Conservation (phyloP, 192 early-diverging fungal genomes). For the Umbelopsis ramanniana region DNA sequence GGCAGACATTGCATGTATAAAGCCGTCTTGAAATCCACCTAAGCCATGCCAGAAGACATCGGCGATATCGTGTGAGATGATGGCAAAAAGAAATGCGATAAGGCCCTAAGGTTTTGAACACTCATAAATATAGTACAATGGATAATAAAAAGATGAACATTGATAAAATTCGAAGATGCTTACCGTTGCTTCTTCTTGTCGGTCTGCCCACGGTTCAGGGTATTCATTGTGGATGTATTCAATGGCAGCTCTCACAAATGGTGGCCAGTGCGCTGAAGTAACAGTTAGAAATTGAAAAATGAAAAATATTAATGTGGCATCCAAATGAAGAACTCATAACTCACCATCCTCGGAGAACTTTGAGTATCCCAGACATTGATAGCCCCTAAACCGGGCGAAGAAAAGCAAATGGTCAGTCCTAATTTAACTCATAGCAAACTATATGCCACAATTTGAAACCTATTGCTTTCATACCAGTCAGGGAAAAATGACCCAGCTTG, state of each 20-base stretch:
- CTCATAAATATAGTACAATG: neutral
- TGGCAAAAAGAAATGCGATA: conserved; percentile 68
- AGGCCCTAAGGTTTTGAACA: conserved; percentile 42
- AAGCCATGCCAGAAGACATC: conserved; percentile 74
- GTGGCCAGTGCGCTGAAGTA: conserved; percentile 68
- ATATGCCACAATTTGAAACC: neutral
- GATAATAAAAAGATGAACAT: neutral
- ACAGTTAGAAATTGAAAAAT: conserved; percentile 6
- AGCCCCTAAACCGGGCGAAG: conserved; percentile 49
- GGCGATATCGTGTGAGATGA: conserved; percentile 69
- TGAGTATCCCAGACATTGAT: conserved; percentile 49
- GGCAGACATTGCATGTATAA: conserved; percentile 58
- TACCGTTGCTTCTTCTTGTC: conserved; percentile 42
- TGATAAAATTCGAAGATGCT: neutral
- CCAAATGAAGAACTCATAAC: neutral
- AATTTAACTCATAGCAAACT: neutral
- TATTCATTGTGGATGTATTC: conserved; percentile 63
- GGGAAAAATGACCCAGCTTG: conserved; percentile 66
- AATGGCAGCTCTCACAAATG: conserved; percentile 60
- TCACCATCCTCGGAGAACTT: conserved; percentile 52
- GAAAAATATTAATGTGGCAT: neutral
- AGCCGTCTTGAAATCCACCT: conserved; percentile 55
- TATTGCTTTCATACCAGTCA: conserved; percentile 52
- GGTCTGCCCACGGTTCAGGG: conserved; percentile 52
- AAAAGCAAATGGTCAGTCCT: neutral